Percentiles rank a stretch among this genome's conserved stretches.
These are phyloP conservation scores for Apiospora kogelbergensis DNA, from an alignment of 2,329 filamentous ascomycete species.

Conservation along the genomic window DNA sequence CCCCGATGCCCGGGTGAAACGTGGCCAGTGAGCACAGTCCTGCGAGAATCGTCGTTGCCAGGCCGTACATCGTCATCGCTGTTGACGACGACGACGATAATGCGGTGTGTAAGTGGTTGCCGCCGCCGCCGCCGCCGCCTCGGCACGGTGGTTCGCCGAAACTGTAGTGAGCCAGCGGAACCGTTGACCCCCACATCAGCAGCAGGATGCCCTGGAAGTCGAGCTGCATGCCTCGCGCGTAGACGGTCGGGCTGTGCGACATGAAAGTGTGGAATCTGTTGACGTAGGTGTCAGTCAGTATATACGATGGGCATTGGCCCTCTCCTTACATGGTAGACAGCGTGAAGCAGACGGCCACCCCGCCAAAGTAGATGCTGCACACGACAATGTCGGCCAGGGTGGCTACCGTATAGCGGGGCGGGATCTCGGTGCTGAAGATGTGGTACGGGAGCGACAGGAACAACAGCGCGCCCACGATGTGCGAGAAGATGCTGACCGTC, in stretches of 20 bases:
- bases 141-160: slow-evolving; percentile 38
- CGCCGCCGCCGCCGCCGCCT: background rate
- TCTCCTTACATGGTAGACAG: slow-evolving; percentile 41
- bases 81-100: background rate
- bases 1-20: slow-evolving; percentile 36
- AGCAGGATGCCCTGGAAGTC: slow-evolving; percentile 63
- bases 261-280: slow-evolving; percentile 56
- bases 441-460: slow-evolving; percentile 39
- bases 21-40: slow-evolving; percentile 37
- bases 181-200: slow-evolving; percentile 61
- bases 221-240: slow-evolving; percentile 53
- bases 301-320: no score
- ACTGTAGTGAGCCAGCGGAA: slow-evolving; percentile 58
- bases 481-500: slow-evolving; percentile 47
- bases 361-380: slow-evolving; percentile 42
- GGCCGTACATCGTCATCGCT: slow-evolving; percentile 31
- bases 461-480: slow-evolving; percentile 39
- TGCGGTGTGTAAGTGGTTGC: background rate
- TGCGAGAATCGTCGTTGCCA: slow-evolving; percentile 35
- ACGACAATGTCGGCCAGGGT: slow-evolving; percentile 29
- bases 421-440: slow-evolving; percentile 36
- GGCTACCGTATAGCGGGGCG: slow-evolving; percentile 35
- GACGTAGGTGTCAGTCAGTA: slow-evolving; percentile 8
- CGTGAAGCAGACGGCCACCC: slow-evolving; percentile 44
- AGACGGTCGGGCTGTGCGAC: slow-evolving; percentile 51